Evolutionary conservation across 805 yeast species (phyloP), one percentile per base, ranked within the genome.

Genomic region (Candida koratica): DNA sequence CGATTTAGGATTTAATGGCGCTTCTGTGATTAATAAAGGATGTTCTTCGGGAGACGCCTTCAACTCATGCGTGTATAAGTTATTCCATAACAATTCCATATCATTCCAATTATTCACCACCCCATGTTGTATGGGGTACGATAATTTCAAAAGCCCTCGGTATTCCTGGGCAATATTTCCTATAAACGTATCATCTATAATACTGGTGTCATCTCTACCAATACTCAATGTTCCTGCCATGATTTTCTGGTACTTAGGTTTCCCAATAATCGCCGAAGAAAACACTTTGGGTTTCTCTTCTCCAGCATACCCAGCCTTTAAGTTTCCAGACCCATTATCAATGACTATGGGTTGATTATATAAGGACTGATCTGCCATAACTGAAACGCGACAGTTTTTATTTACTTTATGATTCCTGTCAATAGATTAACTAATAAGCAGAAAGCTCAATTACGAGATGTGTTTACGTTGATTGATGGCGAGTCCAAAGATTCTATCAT

Each of bases 281-380:
- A 69, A 70, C 29, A 74, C 58, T 48, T 77, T 73, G 3, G 97
- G 97, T 46, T 67, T 73, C 33, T 86, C 93, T 46, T 84, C 94
- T 15, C 97, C 96, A 0, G 96, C 95, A 58, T 89, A 85, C 1
- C 97, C 97, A 1, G 94, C 85, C 53, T 87, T 84, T 37, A 89
- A 66, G 25, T 73, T 71, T 1, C 95, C 95, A 3, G 95, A 81
- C 6, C 97, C 96, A 47, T 67, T 67, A 44, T 67, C 73, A 23
- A 67, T 56, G 12, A 67, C 73, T 16, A 67, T 65, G 6, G 73
- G 72, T 42, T 67, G 73, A 48, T 67, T 67, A 41, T 66, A 67
- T 22, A 67, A 32, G n/a, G 42, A 25, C 20, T 25, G 28, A 13
- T 41, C 42, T 34, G 28, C 39, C 35, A 34, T 34, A 25, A 10